Evolutionary conservation across 2,329 filamentous ascomycete species (phyloP).

Genomic region (Mycosphaerella arachidis): DNA sequence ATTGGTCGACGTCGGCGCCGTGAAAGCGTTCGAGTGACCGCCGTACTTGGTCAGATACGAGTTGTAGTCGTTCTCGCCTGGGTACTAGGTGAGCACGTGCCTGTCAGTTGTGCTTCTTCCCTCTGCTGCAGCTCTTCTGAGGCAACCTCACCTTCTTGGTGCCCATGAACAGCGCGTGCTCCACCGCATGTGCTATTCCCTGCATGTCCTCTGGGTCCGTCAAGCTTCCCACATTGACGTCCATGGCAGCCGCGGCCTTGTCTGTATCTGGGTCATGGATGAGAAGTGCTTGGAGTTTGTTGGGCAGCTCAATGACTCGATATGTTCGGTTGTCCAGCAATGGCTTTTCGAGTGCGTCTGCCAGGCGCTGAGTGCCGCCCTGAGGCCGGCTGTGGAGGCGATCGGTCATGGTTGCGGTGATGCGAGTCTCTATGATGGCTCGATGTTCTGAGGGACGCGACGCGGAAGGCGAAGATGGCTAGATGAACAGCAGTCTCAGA

Average conservation of each 20-base stretch:
- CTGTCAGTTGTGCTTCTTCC: constrained; percentile 11
- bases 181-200: constrained; percentile 91
- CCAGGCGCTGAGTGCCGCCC: constrained; percentile 35
- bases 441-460: background rate
- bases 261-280: constrained; percentile 94
- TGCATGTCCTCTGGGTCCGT: constrained; percentile 87
- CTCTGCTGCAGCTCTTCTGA: background rate
- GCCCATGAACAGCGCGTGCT: constrained; percentile 97
- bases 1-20: constrained; percentile 87
- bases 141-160: constrained; percentile 69
- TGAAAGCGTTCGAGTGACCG: constrained; percentile 92
- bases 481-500: background rate
- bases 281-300: constrained; percentile 83
- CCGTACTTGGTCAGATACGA: constrained; percentile 87
- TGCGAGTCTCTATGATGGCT: background rate
- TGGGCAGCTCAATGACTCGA: constrained; percentile 76
- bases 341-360: constrained; percentile 75
- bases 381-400: constrained; percentile 18
- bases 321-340: constrained; percentile 82
- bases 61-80: constrained; percentile 91
- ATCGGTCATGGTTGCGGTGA: constrained; percentile 7
- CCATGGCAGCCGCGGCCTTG: constrained; percentile 91
- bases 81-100: constrained; percentile 55
- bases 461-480: background rate
- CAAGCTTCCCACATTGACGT: constrained; percentile 94